Evolutionary conservation across 805 yeast genomes (phyloP).

Genomic region (Metschnikowia lachancei): DNA sequence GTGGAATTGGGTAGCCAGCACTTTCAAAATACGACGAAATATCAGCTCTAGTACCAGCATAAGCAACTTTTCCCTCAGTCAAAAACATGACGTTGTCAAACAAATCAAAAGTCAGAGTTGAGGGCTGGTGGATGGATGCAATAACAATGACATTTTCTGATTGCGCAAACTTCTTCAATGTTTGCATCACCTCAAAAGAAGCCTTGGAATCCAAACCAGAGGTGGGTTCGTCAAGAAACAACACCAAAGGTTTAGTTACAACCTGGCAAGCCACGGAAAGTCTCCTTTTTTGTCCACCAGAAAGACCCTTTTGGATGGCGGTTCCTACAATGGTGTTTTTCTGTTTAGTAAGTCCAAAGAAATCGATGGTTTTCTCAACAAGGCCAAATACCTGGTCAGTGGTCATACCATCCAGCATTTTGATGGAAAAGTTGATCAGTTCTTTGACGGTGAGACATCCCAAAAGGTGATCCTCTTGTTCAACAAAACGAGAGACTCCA

Average conservation of each 20-base stretch:
- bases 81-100: slow-evolving; percentile 67
- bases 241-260: slow-evolving; percentile 67
- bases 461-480: slow-evolving; percentile 69
- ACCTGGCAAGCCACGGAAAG: slow-evolving; percentile 76
- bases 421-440: slow-evolving; percentile 66
- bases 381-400: slow-evolving; percentile 44
- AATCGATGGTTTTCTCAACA: slow-evolving; percentile 58
- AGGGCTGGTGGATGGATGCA: slow-evolving; percentile 79
- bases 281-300: slow-evolving; percentile 83
- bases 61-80: slow-evolving; percentile 54
- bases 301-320: slow-evolving; percentile 55
- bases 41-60: slow-evolving; percentile 45
- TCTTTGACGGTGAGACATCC: slow-evolving; percentile 74
- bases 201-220: slow-evolving; percentile 81
- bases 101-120: slow-evolving; percentile 67
- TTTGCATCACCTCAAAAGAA: slow-evolving; percentile 59
- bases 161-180: slow-evolving; percentile 48
- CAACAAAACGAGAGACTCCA: slow-evolving; percentile 46
- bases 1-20: slow-evolving; percentile 21
- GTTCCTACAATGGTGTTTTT: slow-evolving; percentile 55
- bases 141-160: slow-evolving; percentile 64
- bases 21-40: slow-evolving; percentile 47
- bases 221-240: slow-evolving; percentile 85
- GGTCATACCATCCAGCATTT: slow-evolving; percentile 51
- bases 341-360: slow-evolving; percentile 65